phyloP scores from a whole-genome alignment of 192 early-diverging fungal species.

The Allomyces macrogynus region DNA sequence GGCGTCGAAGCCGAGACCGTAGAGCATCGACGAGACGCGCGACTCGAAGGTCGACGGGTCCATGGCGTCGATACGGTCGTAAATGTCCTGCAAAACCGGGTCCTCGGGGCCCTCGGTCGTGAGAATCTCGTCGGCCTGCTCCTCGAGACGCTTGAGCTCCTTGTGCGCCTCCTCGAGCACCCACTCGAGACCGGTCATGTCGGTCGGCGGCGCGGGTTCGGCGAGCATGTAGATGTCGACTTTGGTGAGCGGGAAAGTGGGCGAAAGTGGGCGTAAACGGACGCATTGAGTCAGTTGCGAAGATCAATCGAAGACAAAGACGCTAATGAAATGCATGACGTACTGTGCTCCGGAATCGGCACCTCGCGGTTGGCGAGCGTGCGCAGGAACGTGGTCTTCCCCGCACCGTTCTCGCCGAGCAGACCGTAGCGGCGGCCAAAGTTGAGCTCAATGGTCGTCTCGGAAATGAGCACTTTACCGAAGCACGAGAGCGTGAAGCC shows the following conservation, averaged over 20 bases:
- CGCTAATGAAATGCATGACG: slow-evolving; percentile 20
- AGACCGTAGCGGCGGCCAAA: slow-evolving; percentile 94
- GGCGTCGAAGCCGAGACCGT: slow-evolving; percentile 84
- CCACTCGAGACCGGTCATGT: slow-evolving; percentile 73
- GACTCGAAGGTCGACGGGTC: slow-evolving; percentile 86
- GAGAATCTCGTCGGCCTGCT: slow-evolving; percentile 75
- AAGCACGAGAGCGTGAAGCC: slow-evolving; percentile 81
- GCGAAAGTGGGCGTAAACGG: too few relatives aligned
- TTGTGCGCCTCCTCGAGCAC: slow-evolving; percentile 75
- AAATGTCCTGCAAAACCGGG: slow-evolving; percentile 74
- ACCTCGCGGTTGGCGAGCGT: slow-evolving; percentile 83
- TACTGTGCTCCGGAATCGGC: slow-evolving; percentile 74
- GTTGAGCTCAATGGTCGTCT: slow-evolving; percentile 91
- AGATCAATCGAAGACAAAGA: too few relatives aligned
- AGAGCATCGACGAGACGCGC: slow-evolving; percentile 69
- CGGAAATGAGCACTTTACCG: slow-evolving; percentile 82
- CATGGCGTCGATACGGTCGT: slow-evolving; percentile 86
- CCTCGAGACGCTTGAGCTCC: slow-evolving; percentile 81
- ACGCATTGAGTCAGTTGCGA: too few relatives aligned
- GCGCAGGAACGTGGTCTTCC: slow-evolving; percentile 85
- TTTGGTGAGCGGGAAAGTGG: too few relatives aligned
- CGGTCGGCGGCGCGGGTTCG: slow-evolving; percentile 85
- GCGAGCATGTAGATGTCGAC: slow-evolving; percentile 66
- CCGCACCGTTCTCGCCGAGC: slow-evolving; percentile 90
- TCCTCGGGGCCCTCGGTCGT: slow-evolving; percentile 62